Conservation (phyloP, 1,139 yeast species). For the Saccharomycopsis phalli region DNA sequence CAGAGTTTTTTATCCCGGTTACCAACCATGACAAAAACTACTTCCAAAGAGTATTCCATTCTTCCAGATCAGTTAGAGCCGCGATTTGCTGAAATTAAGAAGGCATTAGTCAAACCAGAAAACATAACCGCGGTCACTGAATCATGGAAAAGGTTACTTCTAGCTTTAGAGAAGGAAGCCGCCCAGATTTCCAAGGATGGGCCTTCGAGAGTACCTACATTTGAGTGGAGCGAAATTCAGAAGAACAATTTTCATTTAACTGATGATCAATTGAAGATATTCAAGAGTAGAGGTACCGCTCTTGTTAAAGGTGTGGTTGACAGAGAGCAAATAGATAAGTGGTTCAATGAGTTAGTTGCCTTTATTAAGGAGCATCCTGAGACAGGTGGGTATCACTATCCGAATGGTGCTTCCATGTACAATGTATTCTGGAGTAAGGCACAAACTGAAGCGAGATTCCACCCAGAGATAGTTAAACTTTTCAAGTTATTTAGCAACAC, state of each 20-base stretch:
- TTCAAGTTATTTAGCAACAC: neutral
- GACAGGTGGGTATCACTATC: conserved; percentile 1
- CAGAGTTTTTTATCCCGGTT: too few species aligned
- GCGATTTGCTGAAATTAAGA: neutral
- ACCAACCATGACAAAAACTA: too few species aligned
- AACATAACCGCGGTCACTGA: neutral
- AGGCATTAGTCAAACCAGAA: neutral
- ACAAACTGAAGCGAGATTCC: conserved; percentile 1
- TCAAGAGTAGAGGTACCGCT: conserved; percentile 2
- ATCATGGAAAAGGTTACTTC: conserved; percentile 1
- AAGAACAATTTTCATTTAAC: neutral
- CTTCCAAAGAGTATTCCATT: too few species aligned
- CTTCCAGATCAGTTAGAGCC: conserved; percentile 1
- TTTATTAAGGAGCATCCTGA: conserved; percentile 1
- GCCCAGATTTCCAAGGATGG: neutral
- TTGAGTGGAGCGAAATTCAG: neutral
- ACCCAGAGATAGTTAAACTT: neutral
- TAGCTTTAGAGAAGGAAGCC: neutral
- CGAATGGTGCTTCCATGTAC: neutral
- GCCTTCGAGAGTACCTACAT: neutral
- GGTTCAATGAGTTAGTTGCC: neutral
- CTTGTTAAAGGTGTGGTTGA: conserved; percentile 2
- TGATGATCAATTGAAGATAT: neutral
- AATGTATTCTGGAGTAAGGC: conserved; percentile 2
- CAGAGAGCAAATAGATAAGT: neutral